Evolutionary conservation across 2,329 filamentous ascomycete species (phyloP).

Genomic region (Alternaria ventricosa): DNA sequence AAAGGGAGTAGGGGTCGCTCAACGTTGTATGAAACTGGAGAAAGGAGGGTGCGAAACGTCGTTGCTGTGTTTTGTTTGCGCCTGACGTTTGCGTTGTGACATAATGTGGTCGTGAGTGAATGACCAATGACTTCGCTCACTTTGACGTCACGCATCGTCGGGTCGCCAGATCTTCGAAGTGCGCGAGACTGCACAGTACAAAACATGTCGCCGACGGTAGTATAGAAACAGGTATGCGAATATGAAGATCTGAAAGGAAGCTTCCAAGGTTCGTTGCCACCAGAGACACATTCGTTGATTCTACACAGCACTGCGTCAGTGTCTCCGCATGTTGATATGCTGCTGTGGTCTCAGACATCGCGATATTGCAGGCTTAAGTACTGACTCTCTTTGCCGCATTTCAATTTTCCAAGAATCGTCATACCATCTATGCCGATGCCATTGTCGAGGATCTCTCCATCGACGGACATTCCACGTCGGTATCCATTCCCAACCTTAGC

Average conservation of each 20-base stretch:
- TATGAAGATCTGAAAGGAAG: background rate
- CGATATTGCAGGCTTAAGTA: background rate
- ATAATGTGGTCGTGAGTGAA: background rate
- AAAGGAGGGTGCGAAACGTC: background rate
- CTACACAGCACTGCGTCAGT: background rate
- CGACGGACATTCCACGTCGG: no score
- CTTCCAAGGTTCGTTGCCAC: background rate
- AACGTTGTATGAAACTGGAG: background rate
- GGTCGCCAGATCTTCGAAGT: background rate
- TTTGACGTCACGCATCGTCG: constrained; percentile 12
- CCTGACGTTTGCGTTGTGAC: background rate
- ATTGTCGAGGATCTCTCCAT: no score
- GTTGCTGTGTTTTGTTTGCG: background rate
- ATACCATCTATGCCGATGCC: no score
- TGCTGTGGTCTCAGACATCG: background rate
- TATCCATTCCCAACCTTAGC: no score
- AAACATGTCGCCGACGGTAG: background rate
- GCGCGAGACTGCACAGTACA: background rate
- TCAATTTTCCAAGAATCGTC: background rate
- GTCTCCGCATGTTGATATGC: background rate
- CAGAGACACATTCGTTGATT: background rate
- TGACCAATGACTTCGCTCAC: constrained; percentile 2
- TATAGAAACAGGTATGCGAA: background rate
- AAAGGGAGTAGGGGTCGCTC: background rate
- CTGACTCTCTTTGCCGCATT: background rate